Percentiles rank a stretch among this genome's conserved stretches.
These are phyloP conservation scores for Penicilliopsis zonata DNA, from an alignment of 495 filamentous ascomycete genomes.

Conservation along the genomic window DNA sequence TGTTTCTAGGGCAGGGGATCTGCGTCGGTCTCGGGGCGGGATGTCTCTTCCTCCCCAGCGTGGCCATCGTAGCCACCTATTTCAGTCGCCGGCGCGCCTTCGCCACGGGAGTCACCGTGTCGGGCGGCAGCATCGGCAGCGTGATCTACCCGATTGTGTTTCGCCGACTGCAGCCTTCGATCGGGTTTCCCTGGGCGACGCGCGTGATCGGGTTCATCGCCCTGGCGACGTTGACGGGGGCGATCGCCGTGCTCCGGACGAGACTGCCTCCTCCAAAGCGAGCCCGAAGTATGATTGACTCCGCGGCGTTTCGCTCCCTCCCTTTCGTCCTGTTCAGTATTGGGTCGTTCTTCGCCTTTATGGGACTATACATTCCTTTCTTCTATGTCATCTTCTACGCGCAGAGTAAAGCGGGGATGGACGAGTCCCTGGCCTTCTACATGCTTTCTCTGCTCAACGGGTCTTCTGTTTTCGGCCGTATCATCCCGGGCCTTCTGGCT, in stretches of 20 bases:
- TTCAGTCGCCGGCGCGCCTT: constrained; percentile 25
- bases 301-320: constrained; percentile 15
- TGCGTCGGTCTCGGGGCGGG: constrained; percentile 23
- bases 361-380: constrained; percentile 52
- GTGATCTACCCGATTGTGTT: constrained; percentile 43
- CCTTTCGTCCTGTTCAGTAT: constrained; percentile 17
- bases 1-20: constrained; percentile 25
- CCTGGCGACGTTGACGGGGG: too few species aligned
- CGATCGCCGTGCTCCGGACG: constrained; percentile 26
- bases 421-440: constrained; percentile 35
- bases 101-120: constrained; percentile 31
- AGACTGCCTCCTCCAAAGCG: constrained; percentile 17
- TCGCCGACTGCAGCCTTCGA: constrained; percentile 23
- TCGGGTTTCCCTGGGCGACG: constrained; percentile 41
- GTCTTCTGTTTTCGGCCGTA: constrained; percentile 16
- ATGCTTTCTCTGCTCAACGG: constrained; percentile 21
- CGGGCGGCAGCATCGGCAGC: constrained; percentile 32
- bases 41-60: constrained; percentile 25
- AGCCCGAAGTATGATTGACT: constrained; percentile 9
- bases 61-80: constrained; percentile 25
- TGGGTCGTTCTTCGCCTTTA: constrained; percentile 33
- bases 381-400: constrained; percentile 50
- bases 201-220: constrained; percentile 37
- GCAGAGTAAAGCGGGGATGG: constrained; percentile 25
- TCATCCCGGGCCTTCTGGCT: constrained; percentile 10